A percentile compares a stretch with the other conserved stretches of the same genome.
Conservation (phyloP, 2,329 filamentous ascomycete genomes). For the Penicillium sp. region DNA sequence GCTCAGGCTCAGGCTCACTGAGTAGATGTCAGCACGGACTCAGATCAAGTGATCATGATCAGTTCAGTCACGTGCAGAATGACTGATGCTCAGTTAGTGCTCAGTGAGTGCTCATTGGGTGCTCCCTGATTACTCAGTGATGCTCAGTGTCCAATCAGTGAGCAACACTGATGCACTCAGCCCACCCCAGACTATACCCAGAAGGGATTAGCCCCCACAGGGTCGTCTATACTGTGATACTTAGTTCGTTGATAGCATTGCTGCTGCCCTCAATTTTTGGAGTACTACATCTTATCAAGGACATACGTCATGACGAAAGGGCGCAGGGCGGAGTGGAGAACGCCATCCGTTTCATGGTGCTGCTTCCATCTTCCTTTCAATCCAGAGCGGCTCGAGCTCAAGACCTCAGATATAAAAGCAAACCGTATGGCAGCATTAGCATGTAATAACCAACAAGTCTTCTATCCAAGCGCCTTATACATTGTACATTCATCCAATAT, state of each 20-base stretch:
- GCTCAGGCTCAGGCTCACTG: constrained; percentile 5
- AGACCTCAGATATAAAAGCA: background rate
- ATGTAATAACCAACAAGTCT: background rate
- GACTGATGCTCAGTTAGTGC: background rate
- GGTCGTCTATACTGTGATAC: background rate
- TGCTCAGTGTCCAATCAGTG: constrained; percentile 1
- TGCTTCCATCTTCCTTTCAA: background rate
- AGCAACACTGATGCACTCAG: constrained; percentile 1
- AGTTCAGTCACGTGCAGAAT: background rate
- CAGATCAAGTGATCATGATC: constrained; percentile 3
- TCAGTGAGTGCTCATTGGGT: background rate
- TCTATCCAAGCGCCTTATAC: background rate
- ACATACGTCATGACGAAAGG: background rate
- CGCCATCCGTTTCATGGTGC: background rate
- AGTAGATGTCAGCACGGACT: constrained; percentile 5
- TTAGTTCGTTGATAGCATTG: background rate
- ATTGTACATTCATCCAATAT: background rate
- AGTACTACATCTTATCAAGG: constrained; percentile 7
- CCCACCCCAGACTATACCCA: background rate
- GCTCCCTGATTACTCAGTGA: background rate
- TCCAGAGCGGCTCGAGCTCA: background rate
- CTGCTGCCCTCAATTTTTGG: background rate
- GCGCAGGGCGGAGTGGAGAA: background rate
- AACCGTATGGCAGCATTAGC: background rate
- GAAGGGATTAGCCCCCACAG: background rate